These are phyloP conservation scores for Silene conica DNA, from an alignment of 148 eudicot species.

Conservation along the genomic window DNA sequence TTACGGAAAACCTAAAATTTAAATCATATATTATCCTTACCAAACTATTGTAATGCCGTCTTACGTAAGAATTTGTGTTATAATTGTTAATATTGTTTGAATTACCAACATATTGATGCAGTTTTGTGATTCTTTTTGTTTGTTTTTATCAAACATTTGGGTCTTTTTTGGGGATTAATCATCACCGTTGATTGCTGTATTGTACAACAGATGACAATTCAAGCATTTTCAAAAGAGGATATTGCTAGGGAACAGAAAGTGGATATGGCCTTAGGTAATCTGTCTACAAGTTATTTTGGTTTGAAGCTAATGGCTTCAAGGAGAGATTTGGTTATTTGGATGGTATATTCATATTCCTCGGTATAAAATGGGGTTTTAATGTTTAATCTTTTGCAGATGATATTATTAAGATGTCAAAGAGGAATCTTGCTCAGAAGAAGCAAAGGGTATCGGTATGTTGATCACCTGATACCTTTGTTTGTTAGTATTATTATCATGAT, in stretches of 20 bases:
- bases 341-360: too few species aligned
- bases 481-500: slow-evolving; percentile 1
- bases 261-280: slow-evolving; percentile 81
- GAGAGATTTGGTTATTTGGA: not conserved
- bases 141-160: not conserved
- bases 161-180: not conserved
- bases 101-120: too few species aligned
- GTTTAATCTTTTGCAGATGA: slow-evolving; percentile 51
- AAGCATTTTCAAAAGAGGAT: slow-evolving; percentile 64
- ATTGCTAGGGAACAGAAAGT: slow-evolving; percentile 87
- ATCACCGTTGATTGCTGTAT: not conserved
- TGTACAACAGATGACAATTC: slow-evolving; percentile 64
- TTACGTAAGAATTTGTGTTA: too few species aligned
- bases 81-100: too few species aligned
- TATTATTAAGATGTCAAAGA: slow-evolving; percentile 87
- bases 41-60: too few species aligned
- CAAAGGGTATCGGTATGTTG: slow-evolving; percentile 60
- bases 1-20: too few species aligned
- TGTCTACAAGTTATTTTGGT: not conserved
- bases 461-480: not conserved
- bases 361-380: not conserved
- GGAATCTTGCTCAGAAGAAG: slow-evolving; percentile 45
- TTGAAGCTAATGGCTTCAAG: not conserved
- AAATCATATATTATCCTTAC: too few species aligned
- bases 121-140: not conserved